Evolutionary conservation across 225 moss, liverwort and hornwort genomes (phyloP).

Genomic region (Lunularia cruciata): DNA sequence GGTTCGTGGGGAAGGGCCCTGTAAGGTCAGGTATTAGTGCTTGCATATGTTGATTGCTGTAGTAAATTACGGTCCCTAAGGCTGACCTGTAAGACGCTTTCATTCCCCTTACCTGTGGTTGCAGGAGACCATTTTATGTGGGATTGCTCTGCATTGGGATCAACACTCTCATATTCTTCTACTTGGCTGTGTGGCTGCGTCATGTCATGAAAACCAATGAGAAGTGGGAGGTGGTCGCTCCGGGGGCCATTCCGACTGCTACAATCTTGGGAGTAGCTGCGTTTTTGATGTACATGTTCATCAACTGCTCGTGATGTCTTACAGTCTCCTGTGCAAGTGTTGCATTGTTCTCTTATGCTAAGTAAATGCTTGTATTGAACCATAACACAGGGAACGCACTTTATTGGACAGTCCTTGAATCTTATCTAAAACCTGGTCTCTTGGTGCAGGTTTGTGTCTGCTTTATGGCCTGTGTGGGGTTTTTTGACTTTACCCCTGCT

Average conservation of each 20-base stretch:
- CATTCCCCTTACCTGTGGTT: conserved; percentile 14
- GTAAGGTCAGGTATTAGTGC: too few species aligned
- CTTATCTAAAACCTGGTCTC: background rate
- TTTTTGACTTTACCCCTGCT: conserved; percentile 82
- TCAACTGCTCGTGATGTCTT: background rate
- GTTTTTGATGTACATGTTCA: conserved; percentile 60
- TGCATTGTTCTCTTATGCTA: too few species aligned
- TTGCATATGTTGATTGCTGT: too few species aligned
- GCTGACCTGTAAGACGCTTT: too few species aligned
- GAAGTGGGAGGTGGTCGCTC: conserved; percentile 82
- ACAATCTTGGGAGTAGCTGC: conserved; percentile 76
- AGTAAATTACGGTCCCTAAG: too few species aligned
- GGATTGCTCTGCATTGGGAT: conserved; percentile 70
- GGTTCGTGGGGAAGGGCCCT: too few species aligned
- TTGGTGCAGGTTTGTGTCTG: conserved; percentile 62
- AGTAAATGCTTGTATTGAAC: too few species aligned
- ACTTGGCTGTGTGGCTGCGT: conserved; percentile 84
- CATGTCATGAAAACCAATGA: conserved; percentile 75
- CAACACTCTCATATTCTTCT: conserved; percentile 78
- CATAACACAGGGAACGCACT: too few species aligned
- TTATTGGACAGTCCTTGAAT: too few species aligned
- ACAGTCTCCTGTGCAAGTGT: too few species aligned
- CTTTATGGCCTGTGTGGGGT: conserved; percentile 97
- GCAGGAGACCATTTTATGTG: conserved; percentile 77
- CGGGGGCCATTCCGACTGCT: conserved; percentile 88